Base-by-base conservation (phyloP, 257 asterid genomes). In the Lavandula angustifolia region DNA sequence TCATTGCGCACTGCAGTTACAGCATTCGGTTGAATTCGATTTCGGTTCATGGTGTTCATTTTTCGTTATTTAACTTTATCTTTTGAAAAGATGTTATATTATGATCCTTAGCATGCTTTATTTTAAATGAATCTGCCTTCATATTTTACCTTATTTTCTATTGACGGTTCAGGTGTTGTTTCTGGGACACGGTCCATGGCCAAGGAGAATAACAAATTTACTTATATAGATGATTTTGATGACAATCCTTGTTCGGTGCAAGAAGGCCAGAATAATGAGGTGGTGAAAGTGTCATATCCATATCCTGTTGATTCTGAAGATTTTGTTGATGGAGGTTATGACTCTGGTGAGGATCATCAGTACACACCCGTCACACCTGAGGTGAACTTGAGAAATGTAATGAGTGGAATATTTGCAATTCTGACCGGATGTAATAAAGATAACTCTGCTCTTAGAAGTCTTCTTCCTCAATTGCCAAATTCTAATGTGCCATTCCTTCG, bases 401-500 rank as follows among this genome's bases (percentile, higher is more conserved):
- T 92, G 84, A 75, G 86, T 76, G 99, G 99, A 54, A 74, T 92
- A 48, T 57, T 77, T 74, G 84, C 97, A 27, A 92, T 92, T 34
- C 62, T 92, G 65, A 89, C 86, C 12, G 95, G 99, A 33, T 78
- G 77, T n/a, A 89, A 81, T 75, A 92, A 86, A 76, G 73, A 47
- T 22, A 33, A 31, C 37, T 9, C 70, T 13, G 72, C 57, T 61
- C 56, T 72, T 10, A 55, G 68, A 46, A 69, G 60, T n/a, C n/a
- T n/a, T 57, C 78, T 68, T 75, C 79, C 79, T 5, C 86, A 76
- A 52, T 70, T 75, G 49, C 84, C 92, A 17, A 78, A 83, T 73
- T 83, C 96, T 29, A 79, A 83, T 72, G 95, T 75, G 31, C 83
- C 99, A 0, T 94, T 94, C 74, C 95, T 94, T 62, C 95, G 88